Conservation (phyloP, 176 grass and related monocot genomes). For the Saccharum officinarum region DNA sequence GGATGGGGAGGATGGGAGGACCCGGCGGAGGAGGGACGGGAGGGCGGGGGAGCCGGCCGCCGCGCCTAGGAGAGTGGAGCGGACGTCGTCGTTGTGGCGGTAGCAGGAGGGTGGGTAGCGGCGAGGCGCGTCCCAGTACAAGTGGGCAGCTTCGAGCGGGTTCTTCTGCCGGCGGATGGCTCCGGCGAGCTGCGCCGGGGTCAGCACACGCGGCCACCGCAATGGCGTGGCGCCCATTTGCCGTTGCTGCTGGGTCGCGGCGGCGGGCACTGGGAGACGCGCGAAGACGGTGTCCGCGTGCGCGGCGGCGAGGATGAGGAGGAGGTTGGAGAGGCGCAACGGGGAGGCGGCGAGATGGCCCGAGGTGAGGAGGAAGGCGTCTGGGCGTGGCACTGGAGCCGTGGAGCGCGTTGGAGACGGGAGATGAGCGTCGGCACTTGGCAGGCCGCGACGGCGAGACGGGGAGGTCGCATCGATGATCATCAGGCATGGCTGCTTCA, state of each 20-base stretch:
- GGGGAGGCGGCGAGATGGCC: constrained; percentile 37
- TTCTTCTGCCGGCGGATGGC: constrained; percentile 72
- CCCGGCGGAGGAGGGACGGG: constrained; percentile 51
- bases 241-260: not conserved
- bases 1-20: constrained; percentile 42
- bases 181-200: constrained; percentile 60
- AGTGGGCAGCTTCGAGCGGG: constrained; percentile 46
- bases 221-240: constrained; percentile 32
- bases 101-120: constrained; percentile 57
- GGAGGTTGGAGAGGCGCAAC: constrained; percentile 31
- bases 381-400: too few relatives aligned
- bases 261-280: constrained; percentile 23
- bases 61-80: constrained; percentile 42
- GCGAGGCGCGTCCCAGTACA: constrained; percentile 53
- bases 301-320: constrained; percentile 22
- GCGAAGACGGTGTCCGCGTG: constrained; percentile 44
- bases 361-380: too few relatives aligned
- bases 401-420: not conserved
- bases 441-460: constrained; percentile 3
- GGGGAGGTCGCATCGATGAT: constrained; percentile 19
- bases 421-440: constrained; percentile 35
- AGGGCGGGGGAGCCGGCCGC: constrained; percentile 36
- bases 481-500: constrained; percentile 17
- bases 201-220: constrained; percentile 81
- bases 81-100: constrained; percentile 65